Percentiles rank a stretch among this genome's conserved stretches.
These are phyloP conservation scores for Coccomyxa sp. DNA, from an alignment of 139 green algal species.

Conservation along the genomic window DNA sequence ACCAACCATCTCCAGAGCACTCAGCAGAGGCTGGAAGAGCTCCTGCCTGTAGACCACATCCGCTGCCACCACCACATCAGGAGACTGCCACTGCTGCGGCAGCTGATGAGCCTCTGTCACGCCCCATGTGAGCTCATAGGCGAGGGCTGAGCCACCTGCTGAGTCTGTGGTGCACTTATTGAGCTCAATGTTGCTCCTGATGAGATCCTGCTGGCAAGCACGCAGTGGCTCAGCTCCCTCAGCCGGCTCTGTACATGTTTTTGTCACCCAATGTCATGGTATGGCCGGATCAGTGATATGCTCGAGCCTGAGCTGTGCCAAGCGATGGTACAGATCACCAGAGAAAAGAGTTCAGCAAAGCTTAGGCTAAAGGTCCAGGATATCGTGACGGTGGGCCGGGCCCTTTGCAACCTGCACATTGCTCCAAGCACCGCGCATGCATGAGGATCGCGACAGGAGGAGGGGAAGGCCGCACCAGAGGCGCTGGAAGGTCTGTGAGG, in stretches of 20 bases:
- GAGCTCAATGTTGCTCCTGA: not conserved
- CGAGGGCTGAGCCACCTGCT: slow-evolving; percentile 9
- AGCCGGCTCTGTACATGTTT: too few species aligned
- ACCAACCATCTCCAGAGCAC: slow-evolving; percentile 19
- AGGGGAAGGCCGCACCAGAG: not conserved
- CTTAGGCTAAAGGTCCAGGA: too few species aligned
- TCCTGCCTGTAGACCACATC: slow-evolving; percentile 36
- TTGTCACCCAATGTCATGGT: not conserved
- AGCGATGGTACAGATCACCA: too few species aligned
- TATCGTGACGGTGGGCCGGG: too few species aligned
- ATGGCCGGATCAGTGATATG: too few species aligned
- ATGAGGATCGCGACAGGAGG: not conserved
- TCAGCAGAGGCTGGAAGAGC: slow-evolving; percentile 21
- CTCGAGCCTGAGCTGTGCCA: too few species aligned
- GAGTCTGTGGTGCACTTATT: not conserved
- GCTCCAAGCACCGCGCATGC: too few species aligned
- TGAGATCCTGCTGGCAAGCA: not conserved
- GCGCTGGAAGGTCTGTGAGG: slow-evolving; percentile 33
- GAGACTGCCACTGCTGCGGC: slow-evolving; percentile 6
- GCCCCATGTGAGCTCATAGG: slow-evolving; percentile 22
- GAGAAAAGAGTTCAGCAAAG: too few species aligned
- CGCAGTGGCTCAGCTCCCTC: not conserved
- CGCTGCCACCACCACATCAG: slow-evolving; percentile 32
- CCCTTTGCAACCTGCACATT: too few species aligned
- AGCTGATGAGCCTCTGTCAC: slow-evolving; percentile 8